phyloP scores from a whole-genome alignment of 257 asterid genomes.

The Solanum megistacrolobum region DNA sequence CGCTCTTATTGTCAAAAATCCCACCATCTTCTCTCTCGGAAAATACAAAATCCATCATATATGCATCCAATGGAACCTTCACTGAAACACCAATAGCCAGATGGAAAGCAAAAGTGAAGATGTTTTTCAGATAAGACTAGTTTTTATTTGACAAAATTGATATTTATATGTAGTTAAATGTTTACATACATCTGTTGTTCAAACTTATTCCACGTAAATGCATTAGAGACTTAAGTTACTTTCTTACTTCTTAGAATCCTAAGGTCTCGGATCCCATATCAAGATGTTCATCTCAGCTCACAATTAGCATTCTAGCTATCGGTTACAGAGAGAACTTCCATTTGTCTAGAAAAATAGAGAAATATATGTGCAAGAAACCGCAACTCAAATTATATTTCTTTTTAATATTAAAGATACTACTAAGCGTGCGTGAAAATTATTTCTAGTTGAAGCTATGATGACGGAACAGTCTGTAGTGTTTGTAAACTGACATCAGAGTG shows the following conservation, averaged over 20 bases:
- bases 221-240: neutral
- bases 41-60: constrained; percentile 93
- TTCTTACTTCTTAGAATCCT: neutral
- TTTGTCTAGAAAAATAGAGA: neutral
- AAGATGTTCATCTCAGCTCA: neutral
- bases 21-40: constrained; percentile 90
- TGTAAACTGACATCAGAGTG: neutral
- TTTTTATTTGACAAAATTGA: neutral
- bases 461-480: neutral
- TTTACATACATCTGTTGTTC: neutral
- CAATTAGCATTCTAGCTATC: neutral
- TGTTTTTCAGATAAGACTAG: neutral
- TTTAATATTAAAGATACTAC: neutral
- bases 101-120: constrained; percentile 4
- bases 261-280: neutral
- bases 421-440: neutral
- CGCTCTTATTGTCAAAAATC: constrained; percentile 75
- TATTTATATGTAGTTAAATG: neutral
- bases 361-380: neutral
- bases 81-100: constrained; percentile 39
- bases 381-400: neutral
- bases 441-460: neutral
- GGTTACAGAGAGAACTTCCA: neutral
- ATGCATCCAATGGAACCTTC: constrained; percentile 92
- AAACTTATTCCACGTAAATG: neutral